Conservation (phyloP, 2,329 filamentous ascomycete species). For the Phaeoacremonium minimum region DNA sequence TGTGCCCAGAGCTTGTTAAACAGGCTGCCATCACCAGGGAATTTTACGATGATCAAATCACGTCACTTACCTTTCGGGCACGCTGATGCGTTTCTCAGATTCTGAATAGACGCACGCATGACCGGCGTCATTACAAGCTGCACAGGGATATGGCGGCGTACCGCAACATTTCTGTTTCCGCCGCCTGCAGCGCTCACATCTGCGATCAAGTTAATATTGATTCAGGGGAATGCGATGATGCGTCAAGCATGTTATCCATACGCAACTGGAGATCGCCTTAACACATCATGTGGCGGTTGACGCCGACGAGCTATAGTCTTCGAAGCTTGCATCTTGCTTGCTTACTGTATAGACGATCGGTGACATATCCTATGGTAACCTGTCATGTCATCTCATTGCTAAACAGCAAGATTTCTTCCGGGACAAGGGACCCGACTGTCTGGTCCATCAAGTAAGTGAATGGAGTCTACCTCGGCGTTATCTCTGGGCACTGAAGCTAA, state of each 20-base stretch:
- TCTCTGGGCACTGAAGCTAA: not conserved
- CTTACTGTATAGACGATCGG: no score
- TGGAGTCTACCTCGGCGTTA: not conserved
- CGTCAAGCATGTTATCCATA: not conserved
- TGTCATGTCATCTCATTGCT: no score
- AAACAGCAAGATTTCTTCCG: no score
- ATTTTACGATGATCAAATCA: no score
- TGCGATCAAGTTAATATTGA: slow-evolving; percentile 1
- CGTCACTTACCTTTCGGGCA: slow-evolving; percentile 4
- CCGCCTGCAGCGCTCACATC: slow-evolving; percentile 5
- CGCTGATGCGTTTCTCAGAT: slow-evolving; percentile 8
- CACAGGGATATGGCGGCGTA: slow-evolving; percentile 7
- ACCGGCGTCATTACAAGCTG: slow-evolving; percentile 3
- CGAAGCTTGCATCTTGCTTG: slow-evolving; percentile 5
- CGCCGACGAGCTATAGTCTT: slow-evolving; percentile 5
- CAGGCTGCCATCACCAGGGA: not conserved
- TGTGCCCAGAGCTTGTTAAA: not conserved
- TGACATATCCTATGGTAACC: no score
- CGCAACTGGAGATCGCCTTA: slow-evolving; percentile 7
- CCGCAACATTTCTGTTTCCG: slow-evolving; percentile 7
- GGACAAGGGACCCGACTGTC: no score
- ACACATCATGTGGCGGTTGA: slow-evolving; percentile 5
- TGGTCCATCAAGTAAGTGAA: not conserved
- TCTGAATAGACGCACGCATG: slow-evolving; percentile 6
- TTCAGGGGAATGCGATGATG: not conserved